Conservation (phyloP, 2,329 filamentous ascomycete species). For the Pezicula neosporulosa region DNA sequence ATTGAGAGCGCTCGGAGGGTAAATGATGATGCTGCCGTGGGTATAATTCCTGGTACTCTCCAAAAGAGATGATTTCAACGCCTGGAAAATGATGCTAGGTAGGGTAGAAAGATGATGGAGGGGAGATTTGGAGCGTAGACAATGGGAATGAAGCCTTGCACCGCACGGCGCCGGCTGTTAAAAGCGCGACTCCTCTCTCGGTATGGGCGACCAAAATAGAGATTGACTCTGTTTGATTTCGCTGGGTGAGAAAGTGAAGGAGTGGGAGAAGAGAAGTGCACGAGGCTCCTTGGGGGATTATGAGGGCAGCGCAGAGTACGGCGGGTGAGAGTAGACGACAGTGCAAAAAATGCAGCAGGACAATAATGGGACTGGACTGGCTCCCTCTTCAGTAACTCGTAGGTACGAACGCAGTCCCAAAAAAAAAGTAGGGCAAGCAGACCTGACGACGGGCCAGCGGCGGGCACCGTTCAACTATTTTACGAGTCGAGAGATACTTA, state of each 20-base stretch:
- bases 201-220: conserved; percentile 28
- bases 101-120: conserved; percentile 17
- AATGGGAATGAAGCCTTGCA: conserved; percentile 26
- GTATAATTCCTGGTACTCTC: conserved; percentile 26
- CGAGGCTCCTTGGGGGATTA: conserved; percentile 18
- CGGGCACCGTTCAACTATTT: too few species aligned
- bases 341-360: too few species aligned
- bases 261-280: conserved; percentile 17
- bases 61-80: conserved; percentile 24
- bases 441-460: too few species aligned
- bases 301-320: conserved; percentile 13
- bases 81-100: conserved; percentile 21
- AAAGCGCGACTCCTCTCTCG: conserved; percentile 28
- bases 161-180: conserved; percentile 30
- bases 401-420: too few species aligned
- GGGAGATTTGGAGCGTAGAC: conserved; percentile 10
- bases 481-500: too few species aligned
- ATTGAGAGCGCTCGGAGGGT: conserved; percentile 7
- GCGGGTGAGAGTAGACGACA: not conserved
- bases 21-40: conserved; percentile 16
- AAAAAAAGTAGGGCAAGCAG: too few species aligned
- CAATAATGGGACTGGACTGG: too few species aligned
- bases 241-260: conserved; percentile 12
- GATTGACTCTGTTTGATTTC: conserved; percentile 15
- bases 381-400: too few species aligned